A percentile compares a stretch with the other conserved stretches of the same genome.
Evolutionary conservation across 106 monocot genomes (phyloP).

Genomic region (Allium cepa): DNA sequence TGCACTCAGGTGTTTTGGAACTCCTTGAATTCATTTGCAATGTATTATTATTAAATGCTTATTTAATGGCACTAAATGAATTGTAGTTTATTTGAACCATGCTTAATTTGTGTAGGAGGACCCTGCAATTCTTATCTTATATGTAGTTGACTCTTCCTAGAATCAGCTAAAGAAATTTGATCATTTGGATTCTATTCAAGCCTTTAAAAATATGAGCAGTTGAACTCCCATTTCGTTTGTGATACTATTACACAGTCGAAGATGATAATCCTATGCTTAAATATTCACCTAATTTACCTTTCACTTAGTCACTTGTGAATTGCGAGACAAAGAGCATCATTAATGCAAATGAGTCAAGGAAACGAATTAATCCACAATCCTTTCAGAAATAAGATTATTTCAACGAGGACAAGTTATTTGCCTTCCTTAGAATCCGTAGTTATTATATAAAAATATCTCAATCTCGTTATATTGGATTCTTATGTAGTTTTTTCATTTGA

Average conservation of each 20-base stretch:
- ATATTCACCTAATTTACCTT: neutral
- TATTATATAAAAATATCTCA: neutral
- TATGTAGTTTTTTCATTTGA: neutral
- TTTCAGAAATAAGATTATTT: constrained; percentile 98
- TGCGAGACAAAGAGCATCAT: constrained; percentile 28
- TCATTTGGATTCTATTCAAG: constrained; percentile 50
- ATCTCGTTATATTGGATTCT: neutral
- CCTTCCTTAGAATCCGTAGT: neutral
- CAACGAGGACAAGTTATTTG: constrained; percentile 75
- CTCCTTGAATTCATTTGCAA: constrained; percentile 80
- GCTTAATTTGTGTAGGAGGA: constrained; percentile 34
- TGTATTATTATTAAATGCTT: constrained; percentile 30
- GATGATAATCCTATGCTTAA: neutral
- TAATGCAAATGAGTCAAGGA: constrained; percentile 26
- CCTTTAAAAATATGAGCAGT: constrained; percentile 97
- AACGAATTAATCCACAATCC: constrained; percentile 58
- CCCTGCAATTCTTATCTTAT: constrained; percentile 48
- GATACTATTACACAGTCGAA: neutral
- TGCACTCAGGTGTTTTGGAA: constrained; percentile 89
- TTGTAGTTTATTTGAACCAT: neutral
- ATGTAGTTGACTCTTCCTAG: constrained; percentile 68
- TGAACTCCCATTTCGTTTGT: constrained; percentile 5
- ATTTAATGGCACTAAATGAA: neutral
- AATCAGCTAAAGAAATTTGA: constrained; percentile 61
- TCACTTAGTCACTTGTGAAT: constrained; percentile 51